Conservation (phyloP, 257 asterid species). For the Craterostigma plantagineum region DNA sequence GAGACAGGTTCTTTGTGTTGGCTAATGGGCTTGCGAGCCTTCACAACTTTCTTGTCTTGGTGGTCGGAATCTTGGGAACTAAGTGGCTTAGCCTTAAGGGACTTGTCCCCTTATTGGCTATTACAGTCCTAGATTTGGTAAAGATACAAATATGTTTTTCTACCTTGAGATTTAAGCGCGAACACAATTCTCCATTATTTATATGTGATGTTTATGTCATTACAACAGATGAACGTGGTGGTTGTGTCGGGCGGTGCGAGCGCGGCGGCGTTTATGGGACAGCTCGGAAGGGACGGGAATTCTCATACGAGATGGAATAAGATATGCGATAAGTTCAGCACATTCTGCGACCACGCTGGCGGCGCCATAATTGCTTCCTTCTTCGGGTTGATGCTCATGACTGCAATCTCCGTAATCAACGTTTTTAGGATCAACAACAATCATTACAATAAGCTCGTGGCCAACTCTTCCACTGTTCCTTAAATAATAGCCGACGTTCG, state of each 20-base stretch:
- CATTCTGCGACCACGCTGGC: constrained; percentile 46
- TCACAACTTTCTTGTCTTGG: constrained; percentile 54
- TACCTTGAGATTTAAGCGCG: too few species aligned
- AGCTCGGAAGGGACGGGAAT: constrained; percentile 67
- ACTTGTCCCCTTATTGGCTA: constrained; percentile 22
- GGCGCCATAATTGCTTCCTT: constrained; percentile 54
- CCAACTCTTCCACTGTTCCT: too few species aligned
- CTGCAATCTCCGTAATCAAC: constrained; percentile 19
- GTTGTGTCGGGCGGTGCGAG: constrained; percentile 44
- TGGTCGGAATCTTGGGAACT: constrained; percentile 16
- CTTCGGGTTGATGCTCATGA: constrained; percentile 41
- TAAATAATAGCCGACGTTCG: too few species aligned
- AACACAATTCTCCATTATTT: too few species aligned
- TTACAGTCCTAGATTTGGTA: constrained; percentile 61
- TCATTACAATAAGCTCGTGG: too few species aligned
- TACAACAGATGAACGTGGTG: constrained; percentile 47
- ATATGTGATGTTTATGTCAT: neutral
- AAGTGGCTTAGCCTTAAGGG: constrained; percentile 22
- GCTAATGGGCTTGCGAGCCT: constrained; percentile 47
- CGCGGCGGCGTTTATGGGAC: constrained; percentile 84
- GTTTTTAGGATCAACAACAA: constrained; percentile 13
- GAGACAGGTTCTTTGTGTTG: constrained; percentile 64
- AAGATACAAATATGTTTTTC: too few species aligned
- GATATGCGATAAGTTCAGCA: constrained; percentile 52
- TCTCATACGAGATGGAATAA: constrained; percentile 76